Evolutionary conservation across 805 yeast species (phyloP).

Genomic region (Babjeviella inositovora): DNA sequence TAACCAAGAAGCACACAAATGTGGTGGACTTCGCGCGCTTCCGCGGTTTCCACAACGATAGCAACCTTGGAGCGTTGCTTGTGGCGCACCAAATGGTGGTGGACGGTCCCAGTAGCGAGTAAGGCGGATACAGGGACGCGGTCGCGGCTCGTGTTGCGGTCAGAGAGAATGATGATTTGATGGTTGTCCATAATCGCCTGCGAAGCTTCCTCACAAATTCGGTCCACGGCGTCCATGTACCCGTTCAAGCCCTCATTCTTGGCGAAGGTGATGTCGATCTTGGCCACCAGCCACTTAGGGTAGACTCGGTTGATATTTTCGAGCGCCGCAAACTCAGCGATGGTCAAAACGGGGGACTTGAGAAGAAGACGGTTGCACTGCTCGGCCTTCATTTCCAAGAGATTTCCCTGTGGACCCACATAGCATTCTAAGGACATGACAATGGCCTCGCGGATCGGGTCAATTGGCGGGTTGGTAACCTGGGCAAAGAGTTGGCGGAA

Average conservation of each 20-base stretch:
- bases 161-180: conserved; percentile 67
- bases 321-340: conserved; percentile 62
- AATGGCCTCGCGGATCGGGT: conserved; percentile 90
- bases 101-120: conserved; percentile 93
- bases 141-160: conserved; percentile 38
- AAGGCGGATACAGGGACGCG: conserved; percentile 76
- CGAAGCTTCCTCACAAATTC: conserved; percentile 77
- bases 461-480: conserved; percentile 97
- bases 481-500: conserved; percentile 95
- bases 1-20: conserved; percentile 88
- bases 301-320: conserved; percentile 55
- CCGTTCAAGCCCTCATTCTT: conserved; percentile 77
- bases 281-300: conserved; percentile 75
- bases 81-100: conserved; percentile 88
- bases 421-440: conserved; percentile 97
- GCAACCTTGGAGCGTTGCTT: conserved; percentile 96
- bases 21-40: conserved; percentile 96
- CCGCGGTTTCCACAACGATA: conserved; percentile 81
- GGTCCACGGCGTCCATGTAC: conserved; percentile 69
- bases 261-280: conserved; percentile 78
- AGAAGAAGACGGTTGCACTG: conserved; percentile 84
- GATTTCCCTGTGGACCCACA: conserved; percentile 96
- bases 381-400: conserved; percentile 79
- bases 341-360: conserved; percentile 68
- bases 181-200: conserved; percentile 64